Evolutionary conservation across 169 alveolate species (phyloP), one percentile per base, ranked within the genome.

Genomic region (Babesia sp.): DNA sequence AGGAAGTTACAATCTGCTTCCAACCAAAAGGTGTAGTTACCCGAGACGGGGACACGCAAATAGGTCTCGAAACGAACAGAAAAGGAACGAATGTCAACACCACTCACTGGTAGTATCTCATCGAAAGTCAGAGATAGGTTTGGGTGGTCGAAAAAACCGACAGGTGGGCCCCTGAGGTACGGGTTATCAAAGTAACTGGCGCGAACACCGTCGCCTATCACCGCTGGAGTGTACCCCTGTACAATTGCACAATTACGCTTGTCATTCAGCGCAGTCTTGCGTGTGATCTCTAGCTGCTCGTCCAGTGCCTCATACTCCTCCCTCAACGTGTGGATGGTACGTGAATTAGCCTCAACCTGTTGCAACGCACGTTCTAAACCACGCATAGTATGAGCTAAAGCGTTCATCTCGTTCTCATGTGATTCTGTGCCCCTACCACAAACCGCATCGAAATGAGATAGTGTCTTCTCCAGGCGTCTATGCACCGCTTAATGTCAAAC

Each of bases 11-110:
- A 93, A 67, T 93, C 97, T 50, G 94, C 95, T 20, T 85, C 90
- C 0, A 90, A 71, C 48, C 73, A 77, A 46, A 93, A 84, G 46
- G 89, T 81, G 59, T 91, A 93, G 26, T 81, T 77, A 34, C 87
- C 96, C 14, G 97, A 71, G 24, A 85, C 83, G 1, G 97, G 95
- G 12, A 89, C 90, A 53, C 76, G 74, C 59, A 93, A 37, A 75
- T 85, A 93, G 36, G 97, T 96, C 54, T 93, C 96, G 90, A 94
- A 90, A 26, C 97, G 78, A 12, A 93, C 89, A 4, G 97, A 93
- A 48, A 93, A 93, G 37, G 90, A 81, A 48, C 93, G 93, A 31
- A 83, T 79, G 42, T 96, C 93, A 8, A 93, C 91, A n/a, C 91
- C 93, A 50, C 73, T 71, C 34, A 90, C 78, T 2, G 97, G 97